These are phyloP conservation scores for Beauveria brongniartii DNA, from an alignment of 2,329 filamentous ascomycete species.

Conservation along the genomic window DNA sequence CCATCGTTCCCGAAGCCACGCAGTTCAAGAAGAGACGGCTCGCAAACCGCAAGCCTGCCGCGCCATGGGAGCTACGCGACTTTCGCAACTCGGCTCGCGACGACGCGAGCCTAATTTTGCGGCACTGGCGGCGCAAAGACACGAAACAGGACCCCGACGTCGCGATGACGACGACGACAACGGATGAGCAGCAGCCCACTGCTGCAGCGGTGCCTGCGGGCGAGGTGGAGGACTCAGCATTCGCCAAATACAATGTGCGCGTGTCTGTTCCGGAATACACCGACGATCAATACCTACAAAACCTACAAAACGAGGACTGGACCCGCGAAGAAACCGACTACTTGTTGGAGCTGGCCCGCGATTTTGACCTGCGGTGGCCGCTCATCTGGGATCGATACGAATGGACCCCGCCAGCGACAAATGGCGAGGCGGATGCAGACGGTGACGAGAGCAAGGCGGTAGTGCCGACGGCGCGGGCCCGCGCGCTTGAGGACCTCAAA, in stretches of 20 bases:
- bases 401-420: slow-evolving; percentile 43
- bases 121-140: slow-evolving; percentile 70
- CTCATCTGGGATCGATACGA: slow-evolving; percentile 91
- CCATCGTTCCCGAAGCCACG: slow-evolving; percentile 53
- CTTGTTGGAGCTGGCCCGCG: slow-evolving; percentile 62
- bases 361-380: slow-evolving; percentile 85
- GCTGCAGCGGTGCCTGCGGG: slow-evolving; percentile 15
- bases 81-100: slow-evolving; percentile 73
- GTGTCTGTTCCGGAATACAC: slow-evolving; percentile 74
- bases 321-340: slow-evolving; percentile 92
- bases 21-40: slow-evolving; percentile 52
- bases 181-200: slow-evolving; percentile 21
- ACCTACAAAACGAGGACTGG: slow-evolving; percentile 72
- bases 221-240: slow-evolving; percentile 52
- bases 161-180: slow-evolving; percentile 7
- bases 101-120: slow-evolving; percentile 59
- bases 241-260: slow-evolving; percentile 82
- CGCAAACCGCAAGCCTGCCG: slow-evolving; percentile 45
- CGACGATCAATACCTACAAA: slow-evolving; percentile 75
- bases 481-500: slow-evolving; percentile 86
- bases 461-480: slow-evolving; percentile 42
- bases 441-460: slow-evolving; percentile 45
- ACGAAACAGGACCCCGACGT: slow-evolving; percentile 31
- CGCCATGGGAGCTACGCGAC: slow-evolving; percentile 57
- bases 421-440: slow-evolving; percentile 36